These are phyloP conservation scores for Inonotus hispidus DNA, from an alignment of 1,284 basidiomycete genomes.

Conservation along the genomic window DNA sequence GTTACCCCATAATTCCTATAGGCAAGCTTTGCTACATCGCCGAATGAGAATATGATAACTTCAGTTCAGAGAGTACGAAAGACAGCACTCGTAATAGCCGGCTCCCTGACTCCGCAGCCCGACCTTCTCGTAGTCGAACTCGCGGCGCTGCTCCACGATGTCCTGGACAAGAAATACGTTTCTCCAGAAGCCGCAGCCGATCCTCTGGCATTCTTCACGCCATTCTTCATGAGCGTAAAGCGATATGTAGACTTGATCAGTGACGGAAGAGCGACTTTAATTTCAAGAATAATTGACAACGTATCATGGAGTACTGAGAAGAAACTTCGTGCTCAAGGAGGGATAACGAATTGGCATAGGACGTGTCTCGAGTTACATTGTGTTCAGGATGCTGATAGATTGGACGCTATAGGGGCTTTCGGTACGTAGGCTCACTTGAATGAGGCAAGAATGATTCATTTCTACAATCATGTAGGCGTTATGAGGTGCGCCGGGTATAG, in stretches of 20 bases:
- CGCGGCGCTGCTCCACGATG: constrained; percentile 79
- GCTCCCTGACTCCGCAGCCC: constrained; percentile 36
- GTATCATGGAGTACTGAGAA: constrained; percentile 88
- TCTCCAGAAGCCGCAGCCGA: constrained; percentile 50
- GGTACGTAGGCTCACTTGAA: constrained; percentile 78
- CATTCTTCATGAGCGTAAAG: constrained; percentile 53
- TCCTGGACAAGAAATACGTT: constrained; percentile 81
- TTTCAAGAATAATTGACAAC: constrained; percentile 68
- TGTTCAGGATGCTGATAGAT: constrained; percentile 80
- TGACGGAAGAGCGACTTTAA: constrained; percentile 52
- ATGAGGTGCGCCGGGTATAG: constrained; percentile 84
- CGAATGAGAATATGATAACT: no score
- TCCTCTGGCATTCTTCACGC: constrained; percentile 59
- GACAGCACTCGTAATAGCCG: constrained; percentile 68
- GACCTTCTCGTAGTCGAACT: constrained; percentile 42
- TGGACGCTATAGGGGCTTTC: constrained; percentile 90
- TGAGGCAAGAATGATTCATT: constrained; percentile 63
- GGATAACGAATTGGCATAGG: constrained; percentile 68
- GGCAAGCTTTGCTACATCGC: neutral
- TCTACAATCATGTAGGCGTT: constrained; percentile 67
- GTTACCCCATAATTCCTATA: constrained; percentile 5
- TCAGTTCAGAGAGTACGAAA: constrained; percentile 78
- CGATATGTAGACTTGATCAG: constrained; percentile 46
- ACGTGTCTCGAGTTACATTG: constrained; percentile 81
- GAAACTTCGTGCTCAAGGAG: constrained; percentile 47